Conservation (phyloP, 148 eudicot genomes). For the Polygonum maritimum region DNA sequence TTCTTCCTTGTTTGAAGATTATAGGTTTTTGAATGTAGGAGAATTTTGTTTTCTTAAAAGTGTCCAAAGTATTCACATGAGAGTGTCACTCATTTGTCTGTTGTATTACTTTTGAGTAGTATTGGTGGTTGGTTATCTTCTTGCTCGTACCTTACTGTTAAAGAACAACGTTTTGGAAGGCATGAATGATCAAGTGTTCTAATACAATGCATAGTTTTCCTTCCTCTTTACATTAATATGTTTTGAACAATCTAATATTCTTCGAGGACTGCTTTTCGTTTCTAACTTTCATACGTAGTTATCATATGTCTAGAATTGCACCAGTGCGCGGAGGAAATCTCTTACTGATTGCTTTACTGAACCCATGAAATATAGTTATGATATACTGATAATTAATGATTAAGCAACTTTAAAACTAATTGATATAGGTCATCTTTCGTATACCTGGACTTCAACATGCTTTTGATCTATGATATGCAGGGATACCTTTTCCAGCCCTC, state of each 20-base stretch:
- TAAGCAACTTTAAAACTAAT: neutral
- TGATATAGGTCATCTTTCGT: neutral
- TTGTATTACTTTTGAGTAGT: neutral
- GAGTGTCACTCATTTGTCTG: neutral
- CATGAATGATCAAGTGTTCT: neutral
- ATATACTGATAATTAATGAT: neutral
- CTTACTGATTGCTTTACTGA: neutral
- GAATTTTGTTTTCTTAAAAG: neutral
- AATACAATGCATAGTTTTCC: neutral
- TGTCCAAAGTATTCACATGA: neutral
- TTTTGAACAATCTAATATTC: neutral
- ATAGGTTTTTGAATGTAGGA: neutral
- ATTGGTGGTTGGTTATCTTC: neutral
- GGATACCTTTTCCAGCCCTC: slow-evolving; percentile 82
- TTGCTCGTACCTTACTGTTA: neutral
- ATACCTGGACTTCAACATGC: neutral
- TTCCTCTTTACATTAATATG: neutral
- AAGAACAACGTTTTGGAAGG: neutral
- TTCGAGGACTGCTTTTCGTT: neutral
- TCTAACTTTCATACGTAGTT: neutral
- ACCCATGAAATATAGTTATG: neutral
- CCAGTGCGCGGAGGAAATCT: neutral
- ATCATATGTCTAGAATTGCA: neutral
- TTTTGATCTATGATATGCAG: slow-evolving; percentile 31
- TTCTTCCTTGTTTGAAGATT: neutral